Evolutionary conservation across 2,329 filamentous ascomycete species (phyloP).

Genomic region (Exophiala lecanii-corni): DNA sequence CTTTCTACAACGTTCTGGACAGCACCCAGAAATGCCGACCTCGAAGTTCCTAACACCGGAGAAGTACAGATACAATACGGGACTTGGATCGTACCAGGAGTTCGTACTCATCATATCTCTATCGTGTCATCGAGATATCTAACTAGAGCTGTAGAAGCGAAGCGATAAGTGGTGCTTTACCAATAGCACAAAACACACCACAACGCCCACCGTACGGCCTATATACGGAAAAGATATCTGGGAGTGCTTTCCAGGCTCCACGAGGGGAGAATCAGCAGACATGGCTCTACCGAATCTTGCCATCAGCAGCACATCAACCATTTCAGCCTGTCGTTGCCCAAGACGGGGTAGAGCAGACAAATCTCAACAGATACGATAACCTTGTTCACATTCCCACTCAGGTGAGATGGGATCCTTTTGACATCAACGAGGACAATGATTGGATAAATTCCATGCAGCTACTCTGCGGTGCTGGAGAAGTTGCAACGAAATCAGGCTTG

Average conservation of each 20-base stretch:
- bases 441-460: slow-evolving; percentile 66
- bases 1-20: too few species aligned
- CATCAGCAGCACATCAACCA: slow-evolving; percentile 55
- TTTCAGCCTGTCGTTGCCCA: slow-evolving; percentile 44
- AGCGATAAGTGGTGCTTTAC: slow-evolving; percentile 69
- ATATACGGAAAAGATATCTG: slow-evolving; percentile 74
- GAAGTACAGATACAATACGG: slow-evolving; percentile 70
- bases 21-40: too few species aligned
- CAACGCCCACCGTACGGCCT: slow-evolving; percentile 73
- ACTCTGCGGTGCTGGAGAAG: slow-evolving; percentile 73
- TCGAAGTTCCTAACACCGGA: too few species aligned
- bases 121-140: background rate
- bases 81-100: slow-evolving; percentile 73
- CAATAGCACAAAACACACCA: slow-evolving; percentile 71
- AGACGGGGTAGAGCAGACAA: slow-evolving; percentile 37
- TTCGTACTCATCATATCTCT: slow-evolving; percentile 39
- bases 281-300: slow-evolving; percentile 67
- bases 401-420: slow-evolving; percentile 73
- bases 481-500: slow-evolving; percentile 69
- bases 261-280: slow-evolving; percentile 64
- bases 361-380: slow-evolving; percentile 51
- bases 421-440: slow-evolving; percentile 61
- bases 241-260: slow-evolving; percentile 66
- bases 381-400: slow-evolving; percentile 75
- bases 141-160: slow-evolving; percentile 56